phyloP scores from a whole-genome alignment of 352 stramenopile species.

The Saprolegnia parasitica region DNA sequence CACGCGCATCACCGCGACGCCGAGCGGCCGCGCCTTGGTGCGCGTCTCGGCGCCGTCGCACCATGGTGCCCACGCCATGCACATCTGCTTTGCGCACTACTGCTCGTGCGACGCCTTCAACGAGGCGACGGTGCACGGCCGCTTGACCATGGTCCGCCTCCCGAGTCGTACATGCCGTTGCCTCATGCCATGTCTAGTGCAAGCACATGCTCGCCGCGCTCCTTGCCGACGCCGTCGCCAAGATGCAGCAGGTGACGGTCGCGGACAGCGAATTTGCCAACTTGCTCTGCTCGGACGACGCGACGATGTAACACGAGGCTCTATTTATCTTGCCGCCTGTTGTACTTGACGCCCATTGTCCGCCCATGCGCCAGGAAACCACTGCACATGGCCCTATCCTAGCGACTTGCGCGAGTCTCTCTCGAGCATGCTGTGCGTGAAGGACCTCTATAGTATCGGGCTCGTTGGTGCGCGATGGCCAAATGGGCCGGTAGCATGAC shows the following conservation, averaged over 20 bases:
- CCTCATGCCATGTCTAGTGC: slow-evolving; percentile 15
- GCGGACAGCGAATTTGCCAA: slow-evolving; percentile 11
- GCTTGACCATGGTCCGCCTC: slow-evolving; percentile 23
- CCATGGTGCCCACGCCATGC: slow-evolving; percentile 8
- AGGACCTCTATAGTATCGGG: no score
- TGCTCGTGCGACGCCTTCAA: slow-evolving; percentile 23
- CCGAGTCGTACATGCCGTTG: no score
- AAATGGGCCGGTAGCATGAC: no score
- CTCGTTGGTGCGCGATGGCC: no score
- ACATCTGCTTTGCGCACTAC: slow-evolving; percentile 29
- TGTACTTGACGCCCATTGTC: no score
- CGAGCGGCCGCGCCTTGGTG: slow-evolving; percentile 21
- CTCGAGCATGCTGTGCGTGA: no score
- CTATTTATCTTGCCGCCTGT: no score
- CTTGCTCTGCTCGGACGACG: slow-evolving; percentile 16
- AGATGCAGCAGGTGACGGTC: slow-evolving; percentile 1
- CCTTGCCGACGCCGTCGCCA: slow-evolving; percentile 13
- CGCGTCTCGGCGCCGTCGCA: slow-evolving; percentile 21
- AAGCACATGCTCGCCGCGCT: slow-evolving; percentile 27
- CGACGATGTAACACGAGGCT: neutral
- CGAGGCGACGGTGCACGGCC: slow-evolving; percentile 20
- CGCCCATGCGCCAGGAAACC: no score
- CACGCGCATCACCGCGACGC: neutral
- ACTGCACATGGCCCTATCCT: no score
- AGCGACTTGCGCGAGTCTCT: no score